Conservation (phyloP, 139 green algal species). For the Coccomyxa sp. region DNA sequence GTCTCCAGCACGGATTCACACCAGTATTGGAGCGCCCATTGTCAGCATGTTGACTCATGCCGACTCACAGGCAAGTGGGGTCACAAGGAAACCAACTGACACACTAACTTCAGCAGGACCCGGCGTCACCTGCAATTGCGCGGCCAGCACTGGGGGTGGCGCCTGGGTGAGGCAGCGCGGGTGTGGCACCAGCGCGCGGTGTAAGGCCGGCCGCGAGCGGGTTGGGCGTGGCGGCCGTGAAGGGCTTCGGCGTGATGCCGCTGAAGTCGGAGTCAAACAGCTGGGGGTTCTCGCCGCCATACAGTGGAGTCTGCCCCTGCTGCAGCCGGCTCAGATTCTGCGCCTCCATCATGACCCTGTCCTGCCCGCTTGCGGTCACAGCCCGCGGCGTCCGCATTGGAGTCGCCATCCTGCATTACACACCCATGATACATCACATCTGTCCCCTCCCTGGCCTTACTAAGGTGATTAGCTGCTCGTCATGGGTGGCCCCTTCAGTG, state of each 20-base stretch:
- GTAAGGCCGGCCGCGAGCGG: constrained; percentile 23
- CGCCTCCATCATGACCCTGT: constrained; percentile 82
- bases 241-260: constrained; percentile 58
- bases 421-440: too few relatives aligned
- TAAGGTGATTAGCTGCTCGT: too few relatives aligned
- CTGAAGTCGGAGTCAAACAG: constrained; percentile 70
- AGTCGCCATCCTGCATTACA: constrained; percentile 48
- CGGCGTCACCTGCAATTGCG: constrained; percentile 6
- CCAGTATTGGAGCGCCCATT: too few relatives aligned
- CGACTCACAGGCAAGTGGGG: too few relatives aligned
- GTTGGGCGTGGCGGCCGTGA: constrained; percentile 58
- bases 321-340: constrained; percentile 73
- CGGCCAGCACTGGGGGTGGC: constrained; percentile 8
- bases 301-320: constrained; percentile 78
- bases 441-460: background rate
- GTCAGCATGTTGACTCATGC: too few relatives aligned
- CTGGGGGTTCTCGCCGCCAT: constrained; percentile 81
- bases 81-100: too few relatives aligned
- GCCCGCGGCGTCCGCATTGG: constrained; percentile 69
- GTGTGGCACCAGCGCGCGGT: constrained; percentile 2
- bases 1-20: too few relatives aligned
- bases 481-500: background rate
- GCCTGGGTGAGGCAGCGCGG: constrained; percentile 15
- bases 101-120: too few relatives aligned
- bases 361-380: constrained; percentile 30